Conservation (phyloP, 805 yeast genomes). For the Pichia rugopelliculosa region DNA sequence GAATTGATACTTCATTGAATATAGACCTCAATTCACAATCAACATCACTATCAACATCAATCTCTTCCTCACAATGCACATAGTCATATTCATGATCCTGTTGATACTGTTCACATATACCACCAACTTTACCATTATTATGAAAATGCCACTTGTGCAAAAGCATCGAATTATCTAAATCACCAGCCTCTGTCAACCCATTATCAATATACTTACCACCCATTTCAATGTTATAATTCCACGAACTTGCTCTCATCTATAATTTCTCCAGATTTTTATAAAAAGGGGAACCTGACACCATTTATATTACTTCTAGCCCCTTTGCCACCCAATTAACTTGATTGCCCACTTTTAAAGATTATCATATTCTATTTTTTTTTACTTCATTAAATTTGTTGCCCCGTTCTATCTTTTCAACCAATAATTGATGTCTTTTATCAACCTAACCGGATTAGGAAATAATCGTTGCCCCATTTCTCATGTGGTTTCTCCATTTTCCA, state of each 20-base stretch:
- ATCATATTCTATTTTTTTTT: background rate
- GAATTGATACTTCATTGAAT: background rate
- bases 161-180: background rate
- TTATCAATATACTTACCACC: background rate
- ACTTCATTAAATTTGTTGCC: background rate
- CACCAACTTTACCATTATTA: background rate
- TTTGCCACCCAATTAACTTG: background rate
- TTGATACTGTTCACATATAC: background rate
- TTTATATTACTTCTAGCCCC: background rate
- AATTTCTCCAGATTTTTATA: too few species aligned
- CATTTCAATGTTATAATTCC: background rate
- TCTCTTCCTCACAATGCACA: too few species aligned
- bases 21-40: background rate
- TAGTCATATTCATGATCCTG: background rate
- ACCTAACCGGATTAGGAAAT: slow-evolving; percentile 6
- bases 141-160: background rate
- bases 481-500: background rate
- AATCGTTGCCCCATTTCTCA: background rate
- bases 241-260: too few species aligned
- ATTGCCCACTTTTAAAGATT: background rate
- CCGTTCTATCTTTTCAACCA: background rate
- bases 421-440: background rate
- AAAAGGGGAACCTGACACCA: background rate
- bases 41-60: background rate
- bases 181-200: background rate